phyloP scores from a whole-genome alignment of 129 eudicot species.

The Lonicera japonica region DNA sequence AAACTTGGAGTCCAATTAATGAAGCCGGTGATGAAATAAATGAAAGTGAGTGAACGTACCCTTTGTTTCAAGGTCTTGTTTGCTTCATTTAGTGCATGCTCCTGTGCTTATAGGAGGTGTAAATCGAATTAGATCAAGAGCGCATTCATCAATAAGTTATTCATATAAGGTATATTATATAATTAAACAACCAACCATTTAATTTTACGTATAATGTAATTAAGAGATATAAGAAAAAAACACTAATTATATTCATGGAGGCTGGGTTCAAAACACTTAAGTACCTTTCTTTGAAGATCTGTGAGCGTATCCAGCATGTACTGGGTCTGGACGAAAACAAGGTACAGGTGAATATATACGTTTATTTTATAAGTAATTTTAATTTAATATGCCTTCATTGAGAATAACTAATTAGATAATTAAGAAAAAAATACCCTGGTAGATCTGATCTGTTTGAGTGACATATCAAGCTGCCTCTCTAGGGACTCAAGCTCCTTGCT shows the following conservation, averaged over 20 bases:
- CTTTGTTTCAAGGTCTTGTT: constrained; percentile 73
- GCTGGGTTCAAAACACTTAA: not conserved
- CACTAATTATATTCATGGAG: not conserved
- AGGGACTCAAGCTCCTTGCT: constrained; percentile 92
- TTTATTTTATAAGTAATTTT: not conserved
- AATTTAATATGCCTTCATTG: no score
- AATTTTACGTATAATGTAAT: not conserved
- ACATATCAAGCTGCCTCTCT: constrained; percentile 85
- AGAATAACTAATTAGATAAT: no score
- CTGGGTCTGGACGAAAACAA: constrained; percentile 52
- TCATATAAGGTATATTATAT: no score
- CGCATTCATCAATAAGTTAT: no score
- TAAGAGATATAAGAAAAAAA: no score
- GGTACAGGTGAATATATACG: not conserved
- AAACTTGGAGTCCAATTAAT: no score
- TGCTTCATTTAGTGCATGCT: constrained; percentile 76
- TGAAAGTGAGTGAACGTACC: constrained; percentile 29
- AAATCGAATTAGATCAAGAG: no score
- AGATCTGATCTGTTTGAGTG: constrained; percentile 87
- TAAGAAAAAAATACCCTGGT: constrained; percentile 79
- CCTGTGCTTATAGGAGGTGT: constrained; percentile 31
- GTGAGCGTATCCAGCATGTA: constrained; percentile 79
- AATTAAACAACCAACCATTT: no score
- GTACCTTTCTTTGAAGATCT: constrained; percentile 80
- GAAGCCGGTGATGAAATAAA: no score